Percentiles rank a stretch among this genome's conserved stretches.
These are phyloP conservation scores for Nigrospora oryzae DNA, from an alignment of 2,329 filamentous ascomycete species.

Conservation along the genomic window DNA sequence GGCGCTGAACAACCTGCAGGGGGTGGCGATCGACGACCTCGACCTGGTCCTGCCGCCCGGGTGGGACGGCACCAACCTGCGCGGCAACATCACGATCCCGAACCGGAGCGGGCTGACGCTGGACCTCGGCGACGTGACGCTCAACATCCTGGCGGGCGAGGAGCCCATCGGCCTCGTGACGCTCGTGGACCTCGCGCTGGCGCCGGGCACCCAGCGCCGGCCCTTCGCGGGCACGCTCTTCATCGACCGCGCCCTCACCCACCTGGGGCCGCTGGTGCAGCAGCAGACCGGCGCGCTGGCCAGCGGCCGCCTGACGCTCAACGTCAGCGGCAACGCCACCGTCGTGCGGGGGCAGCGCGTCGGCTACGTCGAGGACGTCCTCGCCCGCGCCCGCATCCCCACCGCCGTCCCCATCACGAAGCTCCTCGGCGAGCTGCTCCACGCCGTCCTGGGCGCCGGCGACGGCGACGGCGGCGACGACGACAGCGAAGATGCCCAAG, in stretches of 20 bases:
- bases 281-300: slow-evolving; percentile 12
- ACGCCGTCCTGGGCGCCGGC: slow-evolving; percentile 3
- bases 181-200: slow-evolving; percentile 14
- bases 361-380: slow-evolving; percentile 16
- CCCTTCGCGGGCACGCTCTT: slow-evolving; percentile 15
- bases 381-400: slow-evolving; percentile 12
- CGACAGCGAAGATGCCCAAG: too few species aligned
- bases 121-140: slow-evolving; percentile 17
- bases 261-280: slow-evolving; percentile 12
- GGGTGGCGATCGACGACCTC: slow-evolving; percentile 5
- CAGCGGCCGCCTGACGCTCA: slow-evolving; percentile 14
- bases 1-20: slow-evolving; percentile 10
- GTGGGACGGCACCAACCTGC: slow-evolving; percentile 12
- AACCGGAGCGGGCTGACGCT: slow-evolving; percentile 8
- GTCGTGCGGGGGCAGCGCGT: slow-evolving; percentile 17
- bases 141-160: slow-evolving; percentile 17
- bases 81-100: slow-evolving; percentile 9
- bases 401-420: slow-evolving; percentile 11
- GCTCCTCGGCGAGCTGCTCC: slow-evolving; percentile 8
- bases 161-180: slow-evolving; percentile 13
- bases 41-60: slow-evolving; percentile 7
- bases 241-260: slow-evolving; percentile 10
- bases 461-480: too few species aligned
- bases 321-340: slow-evolving; percentile 15
- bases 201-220: slow-evolving; percentile 15